Percentiles rank a stretch among this genome's conserved stretches.
These are phyloP conservation scores for Rutstroemia sp. DNA, from an alignment of 2,329 filamentous ascomycete genomes.

Conservation along the genomic window DNA sequence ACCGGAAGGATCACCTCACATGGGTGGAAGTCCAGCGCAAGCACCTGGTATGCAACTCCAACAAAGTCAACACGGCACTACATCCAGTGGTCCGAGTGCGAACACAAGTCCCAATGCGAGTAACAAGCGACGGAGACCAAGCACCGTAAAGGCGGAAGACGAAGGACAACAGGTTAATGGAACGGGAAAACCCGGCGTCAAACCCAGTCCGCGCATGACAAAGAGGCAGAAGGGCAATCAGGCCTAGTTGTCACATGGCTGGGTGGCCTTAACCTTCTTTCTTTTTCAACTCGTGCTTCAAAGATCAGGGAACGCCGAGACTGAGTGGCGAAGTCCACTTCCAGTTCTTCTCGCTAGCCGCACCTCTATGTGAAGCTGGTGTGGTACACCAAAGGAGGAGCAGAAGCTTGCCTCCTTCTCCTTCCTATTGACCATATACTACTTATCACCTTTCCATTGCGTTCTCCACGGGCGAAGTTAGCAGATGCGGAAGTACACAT, in stretches of 20 bases:
- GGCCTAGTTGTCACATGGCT: slow-evolving; percentile 10
- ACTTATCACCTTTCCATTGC: too few species aligned
- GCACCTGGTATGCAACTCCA: slow-evolving; percentile 60
- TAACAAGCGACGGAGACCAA: slow-evolving; percentile 34
- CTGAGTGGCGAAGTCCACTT: too few species aligned
- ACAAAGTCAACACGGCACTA: slow-evolving; percentile 61
- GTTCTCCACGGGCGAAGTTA: too few species aligned
- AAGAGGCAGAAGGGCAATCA: slow-evolving; percentile 32
- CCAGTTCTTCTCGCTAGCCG: too few species aligned
- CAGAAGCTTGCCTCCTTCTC: too few species aligned
- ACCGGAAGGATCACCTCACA: slow-evolving; percentile 51
- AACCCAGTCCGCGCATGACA: slow-evolving; percentile 33
- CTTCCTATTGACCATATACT: too few species aligned
- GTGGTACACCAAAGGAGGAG: too few species aligned
- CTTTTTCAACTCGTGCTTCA: background rate
- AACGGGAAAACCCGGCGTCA: slow-evolving; percentile 28
- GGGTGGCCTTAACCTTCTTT: background rate
- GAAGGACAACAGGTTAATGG: slow-evolving; percentile 28
- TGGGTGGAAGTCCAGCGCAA: slow-evolving; percentile 50
- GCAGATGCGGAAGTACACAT: too few species aligned
- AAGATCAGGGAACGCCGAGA: background rate
- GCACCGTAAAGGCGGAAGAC: slow-evolving; percentile 32
- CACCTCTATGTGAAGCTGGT: too few species aligned
- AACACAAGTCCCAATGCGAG: slow-evolving; percentile 44
- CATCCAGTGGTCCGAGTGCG: slow-evolving; percentile 57